Conservation (phyloP, 768 basidiomycete genomes). For the Gyrodon lividus region DNA sequence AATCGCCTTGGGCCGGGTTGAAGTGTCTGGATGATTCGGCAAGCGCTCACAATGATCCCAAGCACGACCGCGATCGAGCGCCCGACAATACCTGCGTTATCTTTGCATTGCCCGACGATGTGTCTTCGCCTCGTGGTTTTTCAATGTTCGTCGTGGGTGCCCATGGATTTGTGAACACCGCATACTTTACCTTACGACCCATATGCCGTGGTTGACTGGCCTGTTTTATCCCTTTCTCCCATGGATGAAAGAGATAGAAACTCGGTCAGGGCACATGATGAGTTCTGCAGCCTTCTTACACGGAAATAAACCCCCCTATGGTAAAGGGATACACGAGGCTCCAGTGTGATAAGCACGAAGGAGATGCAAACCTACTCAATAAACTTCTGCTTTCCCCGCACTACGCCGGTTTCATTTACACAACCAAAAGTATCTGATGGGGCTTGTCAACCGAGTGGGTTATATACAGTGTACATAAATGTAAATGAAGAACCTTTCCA, state of each 20-base stretch:
- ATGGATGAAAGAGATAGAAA: slow-evolving; percentile 20
- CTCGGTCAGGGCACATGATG: slow-evolving; percentile 5
- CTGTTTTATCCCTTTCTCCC: slow-evolving; percentile 13
- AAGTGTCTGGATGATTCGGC: background rate
- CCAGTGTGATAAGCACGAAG: slow-evolving; percentile 5
- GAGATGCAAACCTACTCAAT: slow-evolving; percentile 13
- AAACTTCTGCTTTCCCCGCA: slow-evolving; percentile 27
- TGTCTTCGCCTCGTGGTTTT: slow-evolving; percentile 6
- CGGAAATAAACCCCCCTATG: slow-evolving; percentile 14
- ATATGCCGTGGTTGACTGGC: background rate
- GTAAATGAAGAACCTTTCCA: background rate
- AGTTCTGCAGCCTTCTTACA: background rate
- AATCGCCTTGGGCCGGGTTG: background rate
- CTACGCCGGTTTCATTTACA: slow-evolving; percentile 27
- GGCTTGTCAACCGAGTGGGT: background rate
- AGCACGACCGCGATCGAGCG: background rate
- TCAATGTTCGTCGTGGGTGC: slow-evolving; percentile 16
- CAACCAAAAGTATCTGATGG: background rate
- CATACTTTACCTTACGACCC: slow-evolving; percentile 16
- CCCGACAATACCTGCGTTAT: background rate
- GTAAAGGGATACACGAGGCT: slow-evolving; percentile 19
- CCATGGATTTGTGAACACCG: background rate
- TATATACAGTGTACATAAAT: background rate
- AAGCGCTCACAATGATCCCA: background rate
- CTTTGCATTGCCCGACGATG: background rate